Percentiles rank a stretch among this genome's conserved stretches.
phyloP scores from a whole-genome alignment of 2,329 filamentous ascomycete genomes.

The Thielaviopsis musarum region DNA sequence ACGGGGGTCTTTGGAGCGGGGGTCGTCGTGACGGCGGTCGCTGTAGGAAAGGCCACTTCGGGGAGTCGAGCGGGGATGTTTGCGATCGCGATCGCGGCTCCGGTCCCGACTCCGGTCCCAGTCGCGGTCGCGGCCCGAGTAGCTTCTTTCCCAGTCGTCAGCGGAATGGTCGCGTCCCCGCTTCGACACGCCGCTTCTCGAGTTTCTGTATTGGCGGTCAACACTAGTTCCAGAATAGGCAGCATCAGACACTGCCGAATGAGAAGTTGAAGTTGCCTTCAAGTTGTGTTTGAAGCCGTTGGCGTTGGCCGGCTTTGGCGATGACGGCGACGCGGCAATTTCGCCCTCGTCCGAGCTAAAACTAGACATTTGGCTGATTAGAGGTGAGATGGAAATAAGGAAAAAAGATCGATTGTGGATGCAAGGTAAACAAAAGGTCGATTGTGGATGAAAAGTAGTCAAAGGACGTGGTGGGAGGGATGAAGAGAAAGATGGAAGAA shows the following conservation, averaged over 20 bases:
- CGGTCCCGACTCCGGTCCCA: slow-evolving; percentile 17
- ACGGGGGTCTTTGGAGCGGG: slow-evolving; percentile 30
- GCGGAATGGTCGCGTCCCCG: slow-evolving; percentile 41
- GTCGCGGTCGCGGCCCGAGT: slow-evolving; percentile 26
- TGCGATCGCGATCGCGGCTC: slow-evolving; percentile 25
- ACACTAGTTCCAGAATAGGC: slow-evolving; percentile 63
- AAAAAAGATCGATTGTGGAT: no score
- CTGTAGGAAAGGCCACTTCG: no score
- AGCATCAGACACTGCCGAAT: slow-evolving; percentile 27
- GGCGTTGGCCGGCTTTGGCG: background rate
- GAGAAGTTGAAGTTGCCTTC: slow-evolving; percentile 60
- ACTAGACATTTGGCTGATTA: background rate
- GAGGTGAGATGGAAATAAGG: no score
- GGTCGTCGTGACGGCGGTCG: background rate
- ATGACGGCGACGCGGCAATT: slow-evolving; percentile 32
- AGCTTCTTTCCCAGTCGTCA: background rate
- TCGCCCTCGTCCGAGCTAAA: slow-evolving; percentile 73
- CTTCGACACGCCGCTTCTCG: slow-evolving; percentile 39
- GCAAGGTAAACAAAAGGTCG: no score
- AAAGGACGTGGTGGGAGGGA: no score
- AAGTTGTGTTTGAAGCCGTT: slow-evolving; percentile 20
- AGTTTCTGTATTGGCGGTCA: slow-evolving; percentile 80
- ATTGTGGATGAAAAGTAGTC: no score
- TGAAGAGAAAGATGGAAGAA: no score
- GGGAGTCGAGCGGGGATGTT: slow-evolving; percentile 12